phyloP scores from a whole-genome alignment of 257 asterid species.

The Forsythia suspensa region DNA sequence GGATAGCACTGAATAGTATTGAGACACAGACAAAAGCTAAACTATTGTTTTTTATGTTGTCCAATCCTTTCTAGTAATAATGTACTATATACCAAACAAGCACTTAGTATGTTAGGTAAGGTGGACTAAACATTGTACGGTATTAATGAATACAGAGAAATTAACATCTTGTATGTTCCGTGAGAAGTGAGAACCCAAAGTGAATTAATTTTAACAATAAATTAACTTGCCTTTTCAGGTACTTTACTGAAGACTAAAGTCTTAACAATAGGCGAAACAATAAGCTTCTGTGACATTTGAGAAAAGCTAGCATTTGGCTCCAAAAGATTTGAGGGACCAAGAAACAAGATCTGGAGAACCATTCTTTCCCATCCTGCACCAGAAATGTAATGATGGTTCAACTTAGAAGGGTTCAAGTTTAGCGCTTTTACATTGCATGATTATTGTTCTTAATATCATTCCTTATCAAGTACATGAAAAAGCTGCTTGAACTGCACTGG shows the following conservation, averaged over 20 bases:
- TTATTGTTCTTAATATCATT: neutral
- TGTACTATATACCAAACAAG: neutral
- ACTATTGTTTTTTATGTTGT: too few relatives aligned
- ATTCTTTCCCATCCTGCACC: conserved; percentile 94
- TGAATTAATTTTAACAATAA: neutral
- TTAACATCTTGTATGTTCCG: neutral
- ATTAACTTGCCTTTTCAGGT: conserved; percentile 77
- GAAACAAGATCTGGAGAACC: conserved; percentile 97
- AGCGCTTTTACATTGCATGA: neutral
- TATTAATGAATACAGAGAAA: neutral
- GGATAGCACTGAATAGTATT: neutral
- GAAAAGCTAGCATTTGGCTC: conserved; percentile 93
- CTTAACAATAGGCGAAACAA: conserved; percentile 93
- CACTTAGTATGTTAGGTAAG: neutral
- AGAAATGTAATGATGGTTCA: neutral
- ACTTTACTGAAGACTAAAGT: conserved; percentile 95
- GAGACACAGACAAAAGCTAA: neutral
- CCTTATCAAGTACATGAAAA: neutral
- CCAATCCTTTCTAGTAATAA: neutral
- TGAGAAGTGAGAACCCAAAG: neutral
- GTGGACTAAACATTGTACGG: neutral
- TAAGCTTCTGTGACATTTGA: conserved; percentile 91
- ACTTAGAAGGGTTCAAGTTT: neutral
- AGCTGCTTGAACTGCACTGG: conserved; percentile 3
- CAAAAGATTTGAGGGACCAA: conserved; percentile 92